Evolutionary conservation across 495 filamentous ascomycete genomes (phyloP), one percentile per base, ranked within the genome.

Genomic region (Aspergillus affinis): DNA sequence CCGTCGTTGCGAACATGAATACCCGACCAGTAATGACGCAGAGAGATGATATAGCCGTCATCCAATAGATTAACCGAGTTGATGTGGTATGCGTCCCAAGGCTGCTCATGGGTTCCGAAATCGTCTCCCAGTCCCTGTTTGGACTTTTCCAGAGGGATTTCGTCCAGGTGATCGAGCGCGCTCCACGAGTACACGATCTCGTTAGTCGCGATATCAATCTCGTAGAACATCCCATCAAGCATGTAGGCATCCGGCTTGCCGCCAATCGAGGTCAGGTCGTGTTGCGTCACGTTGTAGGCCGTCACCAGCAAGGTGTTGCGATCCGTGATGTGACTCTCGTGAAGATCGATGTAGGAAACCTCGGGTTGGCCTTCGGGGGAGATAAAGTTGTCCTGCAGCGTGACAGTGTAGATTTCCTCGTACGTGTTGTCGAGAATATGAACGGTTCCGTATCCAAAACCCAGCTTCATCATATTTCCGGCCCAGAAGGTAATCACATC

Each of bases 271-370:
- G 75, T 77, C 58, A 84, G 58, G 59, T 85, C 81, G 17, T 75
- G 68, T 26, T 71, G 73, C 17, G 80, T 81, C 15, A 77, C 69
- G 53, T 84, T 79, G 62, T 85, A 85, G 13, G 81, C 76, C n/a
- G 80, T 79, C 29, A 84, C 80, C 10, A 84, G 68, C 29, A 83
- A 68, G 0, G 82, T 86, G 57, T 81, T 73, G 29, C 78, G 72
- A 5, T 65, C 49, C 13, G 79, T 81, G 48, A 82, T 67, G 19
- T 70, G 72, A 29, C 79, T 78, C 65, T 84, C 80, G 61, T 83
- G 81, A 9, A 81, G 54, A 55, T 78, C 77, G 51, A 73, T 72
- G 57, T 73, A 75, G 0, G 69, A 75, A 18, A 66, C 68, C n/a
- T 62, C 63, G 51, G 52, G 26, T 5, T 54, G 51, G 57, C 61